A percentile compares a stretch with the other conserved stretches of the same genome.
phyloP scores from a whole-genome alignment of 2,329 filamentous ascomycete genomes.

The Sclerotinia spermophila region DNA sequence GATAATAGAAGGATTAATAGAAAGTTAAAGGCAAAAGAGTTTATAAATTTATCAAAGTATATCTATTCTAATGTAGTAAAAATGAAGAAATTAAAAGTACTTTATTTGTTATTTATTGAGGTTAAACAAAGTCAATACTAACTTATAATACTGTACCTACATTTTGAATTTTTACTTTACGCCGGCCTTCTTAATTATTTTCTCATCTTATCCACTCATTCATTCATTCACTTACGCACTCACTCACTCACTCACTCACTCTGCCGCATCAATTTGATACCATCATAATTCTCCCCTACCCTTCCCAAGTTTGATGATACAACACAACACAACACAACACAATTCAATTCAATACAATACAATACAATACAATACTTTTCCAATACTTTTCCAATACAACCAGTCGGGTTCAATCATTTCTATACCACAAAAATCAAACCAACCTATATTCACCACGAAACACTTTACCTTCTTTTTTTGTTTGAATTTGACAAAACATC shows the following conservation, averaged over 20 bases:
- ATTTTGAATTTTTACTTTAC: not conserved
- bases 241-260: not conserved
- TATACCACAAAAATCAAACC: too few relatives aligned
- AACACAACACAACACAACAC: too few relatives aligned
- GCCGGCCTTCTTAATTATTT: conserved; percentile 4
- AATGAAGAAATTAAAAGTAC: not conserved
- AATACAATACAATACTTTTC: too few relatives aligned
- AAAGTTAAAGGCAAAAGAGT: not conserved
- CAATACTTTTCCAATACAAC: too few relatives aligned
- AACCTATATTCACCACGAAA: not conserved
- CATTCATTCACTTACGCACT: not conserved
- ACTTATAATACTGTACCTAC: not conserved
- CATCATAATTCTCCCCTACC: not conserved
- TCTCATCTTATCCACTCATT: not conserved
- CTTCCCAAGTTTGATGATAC: not conserved
- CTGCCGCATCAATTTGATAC: not conserved
- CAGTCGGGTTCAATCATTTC: not conserved
- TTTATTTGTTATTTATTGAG: not conserved
- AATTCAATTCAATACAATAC: too few relatives aligned
- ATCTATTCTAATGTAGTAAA: not conserved
- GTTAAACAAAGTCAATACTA: not conserved
- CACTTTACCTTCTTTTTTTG: not conserved
- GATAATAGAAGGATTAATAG: not conserved
- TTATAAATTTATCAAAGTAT: not conserved
- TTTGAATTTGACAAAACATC: not conserved